These are phyloP conservation scores for Acacia melanoxylon DNA, from an alignment of 306 rosid genomes.

Conservation along the genomic window DNA sequence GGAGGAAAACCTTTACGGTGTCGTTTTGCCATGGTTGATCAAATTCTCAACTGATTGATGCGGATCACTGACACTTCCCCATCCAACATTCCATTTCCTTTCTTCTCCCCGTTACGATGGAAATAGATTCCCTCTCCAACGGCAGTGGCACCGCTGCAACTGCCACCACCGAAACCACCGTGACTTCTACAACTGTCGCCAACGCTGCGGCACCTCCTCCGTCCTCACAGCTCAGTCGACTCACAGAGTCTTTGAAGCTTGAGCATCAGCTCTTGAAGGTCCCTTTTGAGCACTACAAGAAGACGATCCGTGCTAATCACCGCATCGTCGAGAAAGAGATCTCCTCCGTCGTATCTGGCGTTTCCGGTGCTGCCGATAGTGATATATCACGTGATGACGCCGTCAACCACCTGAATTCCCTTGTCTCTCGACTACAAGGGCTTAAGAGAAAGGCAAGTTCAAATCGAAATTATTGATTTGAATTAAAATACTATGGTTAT, in stretches of 20 bases:
- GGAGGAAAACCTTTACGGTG: neutral
- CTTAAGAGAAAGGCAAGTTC: constrained; percentile 80
- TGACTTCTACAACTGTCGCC: constrained; percentile 14
- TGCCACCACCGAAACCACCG: neutral
- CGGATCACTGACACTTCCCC: neutral
- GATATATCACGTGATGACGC: constrained; percentile 67
- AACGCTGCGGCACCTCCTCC: constrained; percentile 38
- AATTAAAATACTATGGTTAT: neutral
- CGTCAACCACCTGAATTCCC: constrained; percentile 75
- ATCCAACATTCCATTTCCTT: constrained; percentile 31
- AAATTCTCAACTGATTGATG: neutral
- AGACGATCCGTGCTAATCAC: constrained; percentile 87
- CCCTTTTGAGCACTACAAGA: constrained; percentile 97
- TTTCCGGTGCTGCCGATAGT: constrained; percentile 50
- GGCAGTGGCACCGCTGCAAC: constrained; percentile 22
- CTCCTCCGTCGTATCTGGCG: constrained; percentile 70
- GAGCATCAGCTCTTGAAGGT: constrained; percentile 95
- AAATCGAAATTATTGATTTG: constrained; percentile 30
- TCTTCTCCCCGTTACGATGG: constrained; percentile 51
- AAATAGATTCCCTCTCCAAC: constrained; percentile 53
- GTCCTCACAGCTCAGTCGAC: constrained; percentile 54
- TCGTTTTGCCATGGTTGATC: neutral
- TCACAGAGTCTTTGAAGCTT: constrained; percentile 76
- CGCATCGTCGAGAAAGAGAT: constrained; percentile 86
- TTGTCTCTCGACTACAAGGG: constrained; percentile 86